Base-by-base conservation (phyloP, 352 stramenopile species). In the Globisporangium spinosum region DNA sequence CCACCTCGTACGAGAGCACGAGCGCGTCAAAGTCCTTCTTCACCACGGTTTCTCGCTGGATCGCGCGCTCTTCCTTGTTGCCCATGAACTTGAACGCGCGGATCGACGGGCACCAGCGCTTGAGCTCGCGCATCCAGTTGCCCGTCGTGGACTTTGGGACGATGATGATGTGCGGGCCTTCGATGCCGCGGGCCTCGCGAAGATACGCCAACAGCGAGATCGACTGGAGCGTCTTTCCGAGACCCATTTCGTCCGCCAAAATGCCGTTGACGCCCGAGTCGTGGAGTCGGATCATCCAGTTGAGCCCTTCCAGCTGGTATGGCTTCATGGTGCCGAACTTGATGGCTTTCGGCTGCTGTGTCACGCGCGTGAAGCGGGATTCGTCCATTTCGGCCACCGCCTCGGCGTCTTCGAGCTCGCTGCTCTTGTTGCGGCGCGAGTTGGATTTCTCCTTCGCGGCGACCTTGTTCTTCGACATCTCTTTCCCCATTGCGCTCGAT, bases 111-210 rank as follows among this genome's bases (percentile, higher is more conserved):
- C 97, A 93, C 97, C 97, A 99, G 64, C 97, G 91, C 81, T 98
- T 89, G 57, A 99, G 90, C 77, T 99, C 98, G 67, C 95, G 91
- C 93, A 99, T 97, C 98, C 98, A 99, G 77, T 99, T 99, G 47
- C 96, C 95, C 10, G 99, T 89, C 25, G 98, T 99, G 4, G 97
- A 98, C 60, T 99, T 97, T 2, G 98, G 98, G 8, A 98, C 97
- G 45, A 99, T 97, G 62, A 99, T 96, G n/a, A 99, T 91, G 76
- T 99, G 98, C 4, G 97, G 97, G 3, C 97, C 97, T 69, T 97
- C 90, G 5, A 99, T 98, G 35, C 81, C 87, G 29, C 90, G 77
- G 38, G 90, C 97, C 65, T 98, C 97, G n/a, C 94, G 87, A 45
- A 99, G 82, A 73, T 99, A 98, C 40, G 96, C 97, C 32, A 99